phyloP scores from a whole-genome alignment of 768 basidiomycete species.

The Suillus brevipes region DNA sequence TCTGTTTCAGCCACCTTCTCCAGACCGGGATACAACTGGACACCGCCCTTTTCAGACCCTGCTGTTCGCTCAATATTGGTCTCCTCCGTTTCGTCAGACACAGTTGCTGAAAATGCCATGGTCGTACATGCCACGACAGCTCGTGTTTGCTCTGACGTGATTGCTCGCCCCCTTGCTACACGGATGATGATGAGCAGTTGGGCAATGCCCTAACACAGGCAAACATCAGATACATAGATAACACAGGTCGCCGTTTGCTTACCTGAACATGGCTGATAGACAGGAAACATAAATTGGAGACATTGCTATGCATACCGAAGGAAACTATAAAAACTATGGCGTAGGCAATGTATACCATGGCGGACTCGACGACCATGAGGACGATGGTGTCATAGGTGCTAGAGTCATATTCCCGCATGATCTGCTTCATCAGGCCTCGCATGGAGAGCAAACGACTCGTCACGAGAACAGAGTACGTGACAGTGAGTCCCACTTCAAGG shows the following conservation, averaged over 20 bases:
- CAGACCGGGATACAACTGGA: background rate
- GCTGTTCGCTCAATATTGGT: background rate
- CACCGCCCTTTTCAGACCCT: background rate
- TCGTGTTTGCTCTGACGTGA: conserved; percentile 4
- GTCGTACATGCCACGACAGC: background rate
- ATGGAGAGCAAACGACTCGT: conserved; percentile 26
- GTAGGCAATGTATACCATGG: conserved; percentile 28
- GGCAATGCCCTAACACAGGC: conserved; percentile 29
- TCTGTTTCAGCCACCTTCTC: background rate
- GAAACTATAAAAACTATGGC: conserved; percentile 34
- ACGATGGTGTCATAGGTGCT: conserved; percentile 28
- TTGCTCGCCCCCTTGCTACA: conserved; percentile 32
- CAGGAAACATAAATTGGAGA: conserved; percentile 35
- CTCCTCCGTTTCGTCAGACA: background rate
- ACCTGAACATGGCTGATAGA: conserved; percentile 36
- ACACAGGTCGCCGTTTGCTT: background rate
- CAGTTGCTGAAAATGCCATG: conserved; percentile 1
- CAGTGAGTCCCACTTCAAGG: conserved; percentile 32
- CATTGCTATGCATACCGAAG: conserved; percentile 25
- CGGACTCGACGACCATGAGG: conserved; percentile 39
- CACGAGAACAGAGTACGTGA: conserved; percentile 34
- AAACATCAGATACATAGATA: too few relatives aligned
- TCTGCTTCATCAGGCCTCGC: conserved; percentile 16
- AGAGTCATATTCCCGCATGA: conserved; percentile 19
- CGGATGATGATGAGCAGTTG: conserved; percentile 38